Percentiles rank a stretch among this genome's conserved stretches.
These are phyloP conservation scores for Nemania sp. DNA, from an alignment of 2,329 filamentous ascomycete genomes.

Conservation along the genomic window DNA sequence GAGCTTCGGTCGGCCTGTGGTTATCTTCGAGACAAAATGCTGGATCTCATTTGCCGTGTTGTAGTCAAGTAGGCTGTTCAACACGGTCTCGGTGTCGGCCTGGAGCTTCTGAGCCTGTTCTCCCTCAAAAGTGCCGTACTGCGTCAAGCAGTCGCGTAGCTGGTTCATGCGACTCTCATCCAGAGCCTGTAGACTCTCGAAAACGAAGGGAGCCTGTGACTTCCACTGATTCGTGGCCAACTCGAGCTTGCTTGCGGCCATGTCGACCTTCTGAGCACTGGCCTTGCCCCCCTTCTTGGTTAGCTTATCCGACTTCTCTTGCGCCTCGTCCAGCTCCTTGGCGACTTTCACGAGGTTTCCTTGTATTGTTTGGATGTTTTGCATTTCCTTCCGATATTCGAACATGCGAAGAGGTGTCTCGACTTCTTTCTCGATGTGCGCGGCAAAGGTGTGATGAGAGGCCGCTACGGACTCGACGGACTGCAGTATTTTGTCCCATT, in stretches of 20 bases:
- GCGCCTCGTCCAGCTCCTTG: slow-evolving; percentile 80
- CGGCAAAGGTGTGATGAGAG: slow-evolving; percentile 79
- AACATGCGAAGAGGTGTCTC: slow-evolving; percentile 82
- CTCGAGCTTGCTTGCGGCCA: slow-evolving; percentile 72
- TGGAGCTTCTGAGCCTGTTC: slow-evolving; percentile 81
- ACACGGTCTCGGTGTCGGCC: slow-evolving; percentile 73
- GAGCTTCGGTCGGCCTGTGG: slow-evolving; percentile 48
- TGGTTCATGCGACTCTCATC: slow-evolving; percentile 91
- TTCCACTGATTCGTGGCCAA: slow-evolving; percentile 86
- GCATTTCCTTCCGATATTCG: slow-evolving; percentile 72
- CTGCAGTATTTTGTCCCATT: slow-evolving; percentile 86
- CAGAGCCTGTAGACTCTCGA: slow-evolving; percentile 86
- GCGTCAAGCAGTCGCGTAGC: slow-evolving; percentile 86
- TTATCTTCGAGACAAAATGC: slow-evolving; percentile 59
- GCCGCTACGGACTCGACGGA: slow-evolving; percentile 80
- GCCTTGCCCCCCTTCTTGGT: slow-evolving; percentile 76
- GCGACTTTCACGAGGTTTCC: slow-evolving; percentile 79
- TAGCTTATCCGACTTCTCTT: slow-evolving; percentile 84
- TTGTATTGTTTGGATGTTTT: slow-evolving; percentile 79
- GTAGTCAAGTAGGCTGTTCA: slow-evolving; percentile 83
- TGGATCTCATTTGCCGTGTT: slow-evolving; percentile 86
- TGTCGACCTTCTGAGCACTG: slow-evolving; percentile 75
- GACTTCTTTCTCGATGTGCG: slow-evolving; percentile 84
- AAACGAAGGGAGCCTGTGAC: slow-evolving; percentile 90
- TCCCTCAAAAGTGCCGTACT: slow-evolving; percentile 89